These are phyloP conservation scores for Pistacia vera DNA, from an alignment of 345 rosid genomes.

Conservation along the genomic window DNA sequence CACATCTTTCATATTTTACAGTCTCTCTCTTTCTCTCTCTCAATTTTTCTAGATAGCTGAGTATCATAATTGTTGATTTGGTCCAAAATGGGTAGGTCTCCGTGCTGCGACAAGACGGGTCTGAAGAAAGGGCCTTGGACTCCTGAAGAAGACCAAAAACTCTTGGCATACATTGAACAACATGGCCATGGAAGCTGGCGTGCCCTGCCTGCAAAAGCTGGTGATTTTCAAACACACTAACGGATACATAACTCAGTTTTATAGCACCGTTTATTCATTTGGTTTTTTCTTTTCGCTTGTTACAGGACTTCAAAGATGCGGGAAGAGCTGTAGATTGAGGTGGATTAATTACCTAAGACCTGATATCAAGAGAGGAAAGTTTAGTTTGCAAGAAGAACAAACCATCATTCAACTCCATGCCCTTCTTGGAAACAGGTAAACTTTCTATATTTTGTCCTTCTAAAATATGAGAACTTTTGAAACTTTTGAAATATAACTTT, in stretches of 20 bases:
- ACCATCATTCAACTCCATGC: conserved; percentile 63
- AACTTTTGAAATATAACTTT: neutral
- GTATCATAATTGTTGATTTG: neutral
- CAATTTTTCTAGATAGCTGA: neutral
- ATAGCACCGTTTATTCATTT: neutral
- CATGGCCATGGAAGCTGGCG: conserved; percentile 66
- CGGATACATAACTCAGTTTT: neutral
- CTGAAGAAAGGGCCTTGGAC: conserved; percentile 72
- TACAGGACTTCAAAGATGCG: conserved; percentile 63
- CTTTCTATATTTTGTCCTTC: neutral
- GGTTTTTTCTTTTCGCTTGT: neutral
- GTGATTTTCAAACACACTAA: conserved; percentile 13
- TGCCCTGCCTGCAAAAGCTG: conserved; percentile 55
- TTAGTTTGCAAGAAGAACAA: conserved; percentile 57
- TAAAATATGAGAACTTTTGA: neutral
- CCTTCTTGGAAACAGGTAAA: conserved; percentile 58
- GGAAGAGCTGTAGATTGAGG: conserved; percentile 61
- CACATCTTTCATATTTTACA: neutral
- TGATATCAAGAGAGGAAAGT: conserved; percentile 62
- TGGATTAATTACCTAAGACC: conserved; percentile 67
- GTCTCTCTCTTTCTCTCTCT: neutral
- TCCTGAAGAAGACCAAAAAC: conserved; percentile 62
- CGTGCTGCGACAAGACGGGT: conserved; percentile 52
- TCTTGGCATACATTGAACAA: conserved; percentile 47
- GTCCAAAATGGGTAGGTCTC: conserved; percentile 35